Percentiles rank a stretch among this genome's conserved stretches.
Evolutionary conservation across 1,284 basidiomycete genomes (phyloP).

Genomic region (Rhodotorula sp.): DNA sequence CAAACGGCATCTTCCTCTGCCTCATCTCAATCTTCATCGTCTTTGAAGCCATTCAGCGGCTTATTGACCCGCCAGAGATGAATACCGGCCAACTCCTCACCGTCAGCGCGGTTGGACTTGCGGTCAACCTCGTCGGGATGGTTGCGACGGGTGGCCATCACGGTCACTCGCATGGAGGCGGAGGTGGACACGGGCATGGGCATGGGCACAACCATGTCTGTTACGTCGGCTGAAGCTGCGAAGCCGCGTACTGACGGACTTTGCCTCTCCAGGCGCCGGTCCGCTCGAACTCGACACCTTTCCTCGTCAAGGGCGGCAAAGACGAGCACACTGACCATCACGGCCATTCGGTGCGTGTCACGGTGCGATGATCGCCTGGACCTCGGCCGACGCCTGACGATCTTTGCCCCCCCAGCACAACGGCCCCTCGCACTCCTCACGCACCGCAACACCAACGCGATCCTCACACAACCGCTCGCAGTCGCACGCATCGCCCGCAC

Average conservation of each 20-base stretch:
- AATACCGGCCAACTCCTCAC: constrained; percentile 89
- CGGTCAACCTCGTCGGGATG: constrained; percentile 97
- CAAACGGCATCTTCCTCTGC: constrained; percentile 95
- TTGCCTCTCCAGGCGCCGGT: constrained; percentile 12
- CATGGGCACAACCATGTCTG: constrained; percentile 38
- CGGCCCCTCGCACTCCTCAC: constrained; percentile 15
- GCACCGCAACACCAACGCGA: neutral
- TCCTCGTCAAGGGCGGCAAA: constrained; percentile 17
- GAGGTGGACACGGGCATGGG: constrained; percentile 40
- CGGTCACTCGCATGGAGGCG: constrained; percentile 50
- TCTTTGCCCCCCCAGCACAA: constrained; percentile 4
- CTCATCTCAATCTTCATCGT: constrained; percentile 97
- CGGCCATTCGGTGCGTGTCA: constrained; percentile 17
- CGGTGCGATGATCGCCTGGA: no score
- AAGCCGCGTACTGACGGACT: neutral
- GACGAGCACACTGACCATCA: constrained; percentile 3
- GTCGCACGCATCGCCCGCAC: neutral
- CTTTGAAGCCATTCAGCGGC: constrained; percentile 92
- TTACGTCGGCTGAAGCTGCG: neutral
- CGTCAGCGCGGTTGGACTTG: constrained; percentile 82
- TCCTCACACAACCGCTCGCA: neutral
- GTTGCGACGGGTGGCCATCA: constrained; percentile 78
- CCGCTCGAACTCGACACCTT: constrained; percentile 21
- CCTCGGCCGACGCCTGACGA: no score
- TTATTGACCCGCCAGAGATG: constrained; percentile 98